Base-by-base conservation (phyloP, 352 stramenopile species). In the Globisporangium nodosum region DNA sequence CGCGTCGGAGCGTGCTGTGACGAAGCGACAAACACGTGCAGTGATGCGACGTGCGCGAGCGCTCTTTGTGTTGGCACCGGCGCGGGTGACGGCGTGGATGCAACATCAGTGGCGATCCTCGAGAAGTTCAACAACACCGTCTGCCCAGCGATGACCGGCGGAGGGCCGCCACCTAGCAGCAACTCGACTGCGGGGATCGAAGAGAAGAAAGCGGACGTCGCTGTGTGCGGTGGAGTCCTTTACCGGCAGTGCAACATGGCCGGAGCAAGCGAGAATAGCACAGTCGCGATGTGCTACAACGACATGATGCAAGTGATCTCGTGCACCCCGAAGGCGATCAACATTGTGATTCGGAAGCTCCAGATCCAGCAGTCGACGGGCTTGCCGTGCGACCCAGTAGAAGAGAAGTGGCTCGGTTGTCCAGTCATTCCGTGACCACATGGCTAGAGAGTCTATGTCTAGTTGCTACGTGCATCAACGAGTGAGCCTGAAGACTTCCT, bases 1-100 rank as follows among this genome's bases (percentile, higher is more conserved):
- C 58, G 59, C 39, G 57, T 62, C 0, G 62, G 45, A 9, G 67
- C 49, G 45, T 78, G 70, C 45, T 75, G 70, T 54, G 73, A 75
- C 58, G 70, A 65, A 0, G 65, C 13, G 30, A 76, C 31, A 46
- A 65, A 6, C 6, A 35, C n/a, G 1, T 60, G 55, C 45, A 24
- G 18, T 39, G 13, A 13, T 11, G 16, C 21, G 1, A 21, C 9
- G 4, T 60, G 40, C 18, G 12, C 11, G 13, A 46, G 15, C 40
- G 18, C 15, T 20, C 13, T 46, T 11, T 46, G 40, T 13, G 40
- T 46, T 35, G 31, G 54, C 47, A 20, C 52, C 18, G 24, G 43
- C 43, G 35, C 9, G 7, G 27, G 21, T 18, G 27, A 47, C 2
- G n/a, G 18, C n/a, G 37, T 30, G 11, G 40, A n/a, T 5, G 11